Conservation (phyloP, 306 rosid genomes). For the Senna siamea region DNA sequence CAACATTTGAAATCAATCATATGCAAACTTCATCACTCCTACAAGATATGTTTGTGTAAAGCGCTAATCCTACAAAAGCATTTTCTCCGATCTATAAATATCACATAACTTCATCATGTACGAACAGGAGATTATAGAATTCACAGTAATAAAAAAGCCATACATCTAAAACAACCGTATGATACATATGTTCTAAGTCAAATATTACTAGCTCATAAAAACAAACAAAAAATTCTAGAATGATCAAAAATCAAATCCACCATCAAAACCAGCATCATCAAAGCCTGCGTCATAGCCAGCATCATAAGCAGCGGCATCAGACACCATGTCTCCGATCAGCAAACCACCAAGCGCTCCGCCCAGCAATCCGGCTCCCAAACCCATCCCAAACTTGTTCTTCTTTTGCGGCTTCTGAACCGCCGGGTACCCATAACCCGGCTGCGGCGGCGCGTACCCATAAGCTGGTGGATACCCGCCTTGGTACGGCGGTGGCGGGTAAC, state of each 20-base stretch:
- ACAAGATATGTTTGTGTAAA: too few relatives aligned
- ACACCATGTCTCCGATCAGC: slow-evolving; percentile 75
- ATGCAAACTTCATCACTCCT: too few relatives aligned
- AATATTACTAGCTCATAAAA: background rate
- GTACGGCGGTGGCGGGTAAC: slow-evolving; percentile 37
- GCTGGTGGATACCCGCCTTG: slow-evolving; percentile 30
- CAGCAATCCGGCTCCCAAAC: slow-evolving; percentile 81
- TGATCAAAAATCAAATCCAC: slow-evolving; percentile 43
- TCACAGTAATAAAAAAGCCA: too few relatives aligned
- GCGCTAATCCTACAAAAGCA: too few relatives aligned
- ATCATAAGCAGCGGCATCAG: slow-evolving; percentile 49
- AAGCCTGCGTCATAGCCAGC: slow-evolving; percentile 38
- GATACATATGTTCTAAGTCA: background rate
- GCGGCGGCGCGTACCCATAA: background rate
- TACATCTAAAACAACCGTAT: too few relatives aligned
- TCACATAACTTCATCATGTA: too few relatives aligned
- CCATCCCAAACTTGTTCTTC: slow-evolving; percentile 73
- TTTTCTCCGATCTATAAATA: too few relatives aligned
- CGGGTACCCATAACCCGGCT: slow-evolving; percentile 32
- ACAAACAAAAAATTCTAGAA: too few relatives aligned
- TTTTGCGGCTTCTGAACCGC: slow-evolving; percentile 45
- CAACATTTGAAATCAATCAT: too few relatives aligned
- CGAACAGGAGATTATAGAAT: too few relatives aligned
- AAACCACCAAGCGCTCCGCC: slow-evolving; percentile 85
- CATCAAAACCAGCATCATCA: slow-evolving; percentile 12